Base-by-base conservation (phyloP, 1,284 basidiomycete species). In the Ceratobasidium sp. region DNA sequence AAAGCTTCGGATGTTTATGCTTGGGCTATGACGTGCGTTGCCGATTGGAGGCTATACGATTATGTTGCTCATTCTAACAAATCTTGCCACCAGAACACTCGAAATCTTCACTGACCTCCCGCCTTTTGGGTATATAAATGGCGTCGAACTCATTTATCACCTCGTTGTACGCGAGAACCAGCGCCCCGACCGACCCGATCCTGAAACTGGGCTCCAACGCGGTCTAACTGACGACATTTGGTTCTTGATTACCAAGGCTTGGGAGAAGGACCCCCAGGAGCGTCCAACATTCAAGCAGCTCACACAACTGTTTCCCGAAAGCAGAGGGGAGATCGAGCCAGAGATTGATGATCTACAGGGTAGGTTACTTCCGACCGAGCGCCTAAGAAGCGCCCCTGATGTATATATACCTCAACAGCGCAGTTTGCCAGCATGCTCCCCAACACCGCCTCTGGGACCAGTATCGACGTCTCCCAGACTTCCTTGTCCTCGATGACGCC, bases 1-100 rank as follows among this genome's bases (percentile, higher is more conserved):
- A 69, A 69, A 30, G 65, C 65, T 39, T 84, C 86, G 9, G 87
- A 88, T 75, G 81, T 87, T 14, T 87, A 86, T 73, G 82, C 86
- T 14, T 84, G 82, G 53, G 85, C 79, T 6, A 87, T 87, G 86
- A 86, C 86, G 5, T 80, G 43, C 3, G 65, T 46, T 14, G 21
- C 23, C n/a, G n/a, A n/a, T n/a, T n/a, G n/a, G n/a, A n/a, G n/a
- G 36, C 52, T 43, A 10, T 34, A 14, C 36, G 28, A 28, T 28
- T 53, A 28, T 53, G 52, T 28, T 4, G 53, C 50, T 43, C 1
- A 30, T 18, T 3, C 16, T 14, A 4, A 21, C n/a, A 39, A 36
- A 18, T 65, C 39, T 9, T 26, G 16, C 52, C 50, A 57, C 26
- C 21, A 69, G 65, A 14, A 32, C 65, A 2, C 50, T 69, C 23